Evolutionary conservation across 1,284 basidiomycete species (phyloP), one percentile per base, ranked within the genome.

Genomic region (Ustilago shanxiensis): DNA sequence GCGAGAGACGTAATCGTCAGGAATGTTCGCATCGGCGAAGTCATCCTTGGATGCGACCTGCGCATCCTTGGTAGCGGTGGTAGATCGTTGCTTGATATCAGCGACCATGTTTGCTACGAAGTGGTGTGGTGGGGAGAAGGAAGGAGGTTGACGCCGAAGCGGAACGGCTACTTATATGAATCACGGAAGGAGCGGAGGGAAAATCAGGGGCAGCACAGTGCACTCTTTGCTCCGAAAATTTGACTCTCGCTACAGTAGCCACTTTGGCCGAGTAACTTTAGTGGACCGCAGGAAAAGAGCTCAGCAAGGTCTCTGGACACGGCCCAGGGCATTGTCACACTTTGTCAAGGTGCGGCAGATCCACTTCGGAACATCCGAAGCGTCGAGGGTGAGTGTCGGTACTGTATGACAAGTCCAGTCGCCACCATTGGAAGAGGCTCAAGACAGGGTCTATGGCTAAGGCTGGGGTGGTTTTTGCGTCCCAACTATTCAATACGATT

Each of bases 1-100:
- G 2, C 81, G 68, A 50, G 81, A 78, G 29, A 83, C 81, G 52
- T 83, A 83, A 68, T 83, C 81, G 55, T 83, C 81, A 20, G 79
- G 79, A 59, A 83, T 81, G 71, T 82, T 80, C 41, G 64, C 74
- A 54, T 83, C 81, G 53, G 79, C 76, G 31, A 68, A 71, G 64
- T 77, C 75, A 57, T 77, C 75, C 56, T 71, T 73, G 20, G 68
- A 65, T 66, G 79, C 81, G 57, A 67, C 72, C 62, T 65, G 62
- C 63, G 63, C 70, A 61, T 72, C 70, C 75, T 67, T 67, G 41
- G 56, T 62, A 31, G 62, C 66, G 49, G 65, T 60, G 28, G 66
- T 59, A 14, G 74, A 60, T 59, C 75, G 66, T 60, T 73, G 71
- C 67, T 77, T 77, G 37, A 77, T 60, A 58, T 77, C 71, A 41